Evolutionary conservation across 2,329 filamentous ascomycete species (phyloP).

Genomic region (Fusarium sp.): DNA sequence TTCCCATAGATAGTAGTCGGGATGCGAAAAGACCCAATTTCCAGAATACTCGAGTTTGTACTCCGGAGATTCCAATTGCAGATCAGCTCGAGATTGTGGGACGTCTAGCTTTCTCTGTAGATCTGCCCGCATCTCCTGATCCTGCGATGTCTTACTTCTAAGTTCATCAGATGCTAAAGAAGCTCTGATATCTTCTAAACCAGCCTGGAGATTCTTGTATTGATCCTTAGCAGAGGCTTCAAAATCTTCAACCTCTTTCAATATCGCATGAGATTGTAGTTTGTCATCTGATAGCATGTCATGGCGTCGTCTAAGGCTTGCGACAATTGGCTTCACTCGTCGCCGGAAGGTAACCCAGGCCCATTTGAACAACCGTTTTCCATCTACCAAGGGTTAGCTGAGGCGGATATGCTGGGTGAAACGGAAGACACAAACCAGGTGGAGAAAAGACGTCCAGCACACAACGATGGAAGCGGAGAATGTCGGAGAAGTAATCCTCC

Average conservation of each 20-base stretch:
- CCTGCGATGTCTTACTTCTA: accelerated
- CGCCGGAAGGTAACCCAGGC: neutral
- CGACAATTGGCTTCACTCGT: accelerated
- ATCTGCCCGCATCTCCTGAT: neutral
- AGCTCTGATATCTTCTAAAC: neutral
- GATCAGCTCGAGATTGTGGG: accelerated
- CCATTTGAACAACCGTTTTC: accelerated
- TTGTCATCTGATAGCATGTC: neutral
- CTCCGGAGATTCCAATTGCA: accelerated
- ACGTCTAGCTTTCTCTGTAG: neutral
- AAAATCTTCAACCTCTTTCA: neutral
- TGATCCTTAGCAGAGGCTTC: accelerated
- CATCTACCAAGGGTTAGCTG: neutral
- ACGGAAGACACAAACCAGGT: accelerated
- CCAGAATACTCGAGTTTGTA: accelerated
- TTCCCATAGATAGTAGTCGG: accelerated
- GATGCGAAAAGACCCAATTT: accelerated
- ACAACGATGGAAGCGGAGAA: neutral
- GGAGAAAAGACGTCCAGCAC: neutral
- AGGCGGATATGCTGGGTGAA: accelerated
- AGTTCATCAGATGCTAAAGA: neutral
- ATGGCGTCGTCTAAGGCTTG: conserved; percentile 4
- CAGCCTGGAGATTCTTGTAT: accelerated
- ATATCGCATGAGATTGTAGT: neutral
- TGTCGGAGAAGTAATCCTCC: conserved; percentile 8